A percentile compares a stretch with the other conserved stretches of the same genome.
Evolutionary conservation across 495 filamentous ascomycete species (phyloP).

Genomic region (Penicillium maclennaniae): DNA sequence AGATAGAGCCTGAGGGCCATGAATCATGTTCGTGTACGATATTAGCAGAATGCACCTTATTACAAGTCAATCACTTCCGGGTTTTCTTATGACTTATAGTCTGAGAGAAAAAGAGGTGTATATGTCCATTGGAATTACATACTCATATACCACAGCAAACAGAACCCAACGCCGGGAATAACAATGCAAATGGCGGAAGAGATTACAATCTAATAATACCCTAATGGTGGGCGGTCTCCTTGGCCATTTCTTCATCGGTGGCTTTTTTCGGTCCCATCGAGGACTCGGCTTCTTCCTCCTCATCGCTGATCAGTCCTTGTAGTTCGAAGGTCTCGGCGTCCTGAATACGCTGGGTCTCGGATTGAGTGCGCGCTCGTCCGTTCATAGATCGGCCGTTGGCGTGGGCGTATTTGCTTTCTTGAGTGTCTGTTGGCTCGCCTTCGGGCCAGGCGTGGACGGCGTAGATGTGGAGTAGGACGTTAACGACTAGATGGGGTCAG

Average conservation of each 20-base stretch:
- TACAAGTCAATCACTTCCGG: background rate
- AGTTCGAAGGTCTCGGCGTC: constrained; percentile 93
- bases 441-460: constrained; percentile 57
- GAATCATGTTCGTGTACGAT: background rate
- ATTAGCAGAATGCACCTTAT: background rate
- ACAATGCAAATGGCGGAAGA: background rate
- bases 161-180: background rate
- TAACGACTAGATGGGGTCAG: constrained; percentile 51
- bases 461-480: constrained; percentile 80
- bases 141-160: background rate
- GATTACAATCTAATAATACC: background rate
- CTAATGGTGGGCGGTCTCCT: constrained; percentile 19
- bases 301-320: constrained; percentile 84
- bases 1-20: background rate
- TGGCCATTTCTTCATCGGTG: constrained; percentile 38
- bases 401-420: constrained; percentile 20
- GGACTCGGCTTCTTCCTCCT: constrained; percentile 43
- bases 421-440: constrained; percentile 26
- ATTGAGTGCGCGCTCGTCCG: constrained; percentile 50
- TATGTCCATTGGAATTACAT: background rate
- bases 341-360: constrained; percentile 48
- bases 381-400: constrained; percentile 39
- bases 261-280: constrained; percentile 29
- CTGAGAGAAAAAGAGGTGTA: background rate
- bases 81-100: background rate